Base-by-base conservation (phyloP, 2,329 filamentous ascomycete genomes). In the Arthroderma sp. region DNA sequence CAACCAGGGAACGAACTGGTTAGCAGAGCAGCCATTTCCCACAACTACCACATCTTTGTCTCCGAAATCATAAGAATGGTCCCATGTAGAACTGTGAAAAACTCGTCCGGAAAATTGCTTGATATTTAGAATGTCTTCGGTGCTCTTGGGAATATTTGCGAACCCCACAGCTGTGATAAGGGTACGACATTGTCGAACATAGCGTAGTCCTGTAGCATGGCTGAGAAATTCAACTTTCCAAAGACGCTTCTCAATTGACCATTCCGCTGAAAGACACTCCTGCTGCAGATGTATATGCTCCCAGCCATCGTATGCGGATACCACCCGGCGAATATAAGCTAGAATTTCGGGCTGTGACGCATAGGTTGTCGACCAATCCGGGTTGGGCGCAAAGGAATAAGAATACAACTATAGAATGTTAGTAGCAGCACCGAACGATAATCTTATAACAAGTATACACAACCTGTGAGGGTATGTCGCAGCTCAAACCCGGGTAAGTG, bases 361-460 rank as follows among this genome's bases (percentile, higher is more conserved):
- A 6, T 60, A 47, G 32, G 53, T 45, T 31, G 59, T 54, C 1
- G 58, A 54, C 60, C 61, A 62, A 36, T 61, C 42, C 0, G 59
- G 58, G 38, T 64, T 64, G 9, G 54, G 50, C 38, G 60, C 59
- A 48, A 63, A 64, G 44, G 54, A 58, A 52, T 63, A 64, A 0
- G 61, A 63, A 41, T 63, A 64, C 0, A 64, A 51, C 43, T 62
- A 57, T 3, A 50, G 49, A 9, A 39, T 27, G 37, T 39, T 27
- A 9, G 47, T 47, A 39, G 58, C 38, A 44, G 58, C 55, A 42
- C 52, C 22, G 3, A 3, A 31, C 10, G 31, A 10, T 10, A 31
- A 22, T 10, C 29, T 9, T 41, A 8, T 22, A 41, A 7, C 39
- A 31, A 29, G 22, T 10, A 10, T 31, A 28, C 10, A 8, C 7